Evolutionary conservation across 208 protist species (phyloP).

Genomic region (Acanthamoeba sp.): DNA sequence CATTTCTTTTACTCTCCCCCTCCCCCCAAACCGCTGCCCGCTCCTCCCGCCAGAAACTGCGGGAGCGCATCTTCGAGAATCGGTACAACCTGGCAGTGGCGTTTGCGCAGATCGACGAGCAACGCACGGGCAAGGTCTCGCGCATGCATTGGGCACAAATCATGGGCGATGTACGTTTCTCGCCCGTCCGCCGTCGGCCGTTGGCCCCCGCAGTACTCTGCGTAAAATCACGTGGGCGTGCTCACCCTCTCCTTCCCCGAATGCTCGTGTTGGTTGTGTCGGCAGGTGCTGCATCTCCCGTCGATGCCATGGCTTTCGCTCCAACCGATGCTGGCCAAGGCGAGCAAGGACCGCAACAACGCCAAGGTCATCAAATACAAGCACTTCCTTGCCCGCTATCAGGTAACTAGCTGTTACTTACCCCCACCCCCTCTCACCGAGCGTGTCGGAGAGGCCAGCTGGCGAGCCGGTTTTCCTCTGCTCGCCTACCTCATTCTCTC

Average conservation of each 20-base stretch:
- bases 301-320: conserved; percentile 67
- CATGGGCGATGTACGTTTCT: conserved; percentile 27
- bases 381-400: conserved; percentile 65
- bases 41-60: conserved; percentile 2
- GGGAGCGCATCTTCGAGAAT: conserved; percentile 70
- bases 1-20: no score
- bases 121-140: conserved; percentile 6
- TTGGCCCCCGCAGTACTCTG: no score
- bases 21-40: no score
- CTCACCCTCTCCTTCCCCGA: no score
- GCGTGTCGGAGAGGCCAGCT: no score
- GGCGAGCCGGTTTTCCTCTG: no score
- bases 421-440: background rate
- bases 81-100: conserved; percentile 48
- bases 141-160: conserved; percentile 58
- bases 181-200: background rate
- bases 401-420: background rate
- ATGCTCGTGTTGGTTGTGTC: background rate
- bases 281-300: conserved; percentile 11
- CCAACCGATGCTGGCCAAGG: conserved; percentile 32
- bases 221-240: no score
- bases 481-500: background rate
- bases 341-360: conserved; percentile 30
- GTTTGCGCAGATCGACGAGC: background rate
- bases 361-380: conserved; percentile 61